These are phyloP conservation scores for Talaromyces ruber DNA, from an alignment of 495 filamentous ascomycete genomes.

Conservation along the genomic window DNA sequence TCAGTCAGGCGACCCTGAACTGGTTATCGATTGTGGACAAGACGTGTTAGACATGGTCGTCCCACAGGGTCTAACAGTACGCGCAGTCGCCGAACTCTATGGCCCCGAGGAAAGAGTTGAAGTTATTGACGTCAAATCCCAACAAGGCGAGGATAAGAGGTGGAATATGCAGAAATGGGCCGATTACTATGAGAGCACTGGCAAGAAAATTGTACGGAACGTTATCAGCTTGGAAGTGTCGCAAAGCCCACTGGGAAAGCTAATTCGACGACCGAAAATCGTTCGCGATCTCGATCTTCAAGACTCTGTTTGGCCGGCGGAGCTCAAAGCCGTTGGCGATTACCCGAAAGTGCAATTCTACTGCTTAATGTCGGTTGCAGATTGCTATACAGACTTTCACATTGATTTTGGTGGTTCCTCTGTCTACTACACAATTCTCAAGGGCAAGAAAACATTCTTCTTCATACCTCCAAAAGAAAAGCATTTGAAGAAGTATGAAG, in stretches of 20 bases:
- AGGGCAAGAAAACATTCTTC: conserved; percentile 70
- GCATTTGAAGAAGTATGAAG: conserved; percentile 67
- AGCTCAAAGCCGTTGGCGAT: conserved; percentile 47
- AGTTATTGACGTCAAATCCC: conserved; percentile 71
- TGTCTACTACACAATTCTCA: conserved; percentile 70
- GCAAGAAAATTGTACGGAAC: conserved; percentile 58
- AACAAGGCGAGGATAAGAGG: conserved; percentile 57
- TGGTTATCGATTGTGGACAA: conserved; percentile 50
- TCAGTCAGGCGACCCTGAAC: conserved; percentile 30
- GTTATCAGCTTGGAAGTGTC: conserved; percentile 74
- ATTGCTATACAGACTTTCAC: conserved; percentile 75
- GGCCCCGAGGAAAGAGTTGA: conserved; percentile 58
- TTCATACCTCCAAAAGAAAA: conserved; percentile 70
- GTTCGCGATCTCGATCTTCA: conserved; percentile 66
- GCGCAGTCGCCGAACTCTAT: conserved; percentile 57
- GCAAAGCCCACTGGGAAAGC: conserved; percentile 52
- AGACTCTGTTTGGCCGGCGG: conserved; percentile 63
- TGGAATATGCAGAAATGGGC: conserved; percentile 70
- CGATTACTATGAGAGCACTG: conserved; percentile 64
- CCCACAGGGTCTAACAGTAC: conserved; percentile 57
- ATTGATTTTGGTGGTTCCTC: conserved; percentile 76
- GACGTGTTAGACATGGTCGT: conserved; percentile 71
- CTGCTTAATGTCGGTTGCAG: conserved; percentile 70
- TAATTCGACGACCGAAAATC: conserved; percentile 60
- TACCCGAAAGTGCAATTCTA: conserved; percentile 62